Percentiles rank a stretch among this genome's conserved stretches.
Evolutionary conservation across 2,329 filamentous ascomycete genomes (phyloP).

Genomic region (Penicillium oxalicum): DNA sequence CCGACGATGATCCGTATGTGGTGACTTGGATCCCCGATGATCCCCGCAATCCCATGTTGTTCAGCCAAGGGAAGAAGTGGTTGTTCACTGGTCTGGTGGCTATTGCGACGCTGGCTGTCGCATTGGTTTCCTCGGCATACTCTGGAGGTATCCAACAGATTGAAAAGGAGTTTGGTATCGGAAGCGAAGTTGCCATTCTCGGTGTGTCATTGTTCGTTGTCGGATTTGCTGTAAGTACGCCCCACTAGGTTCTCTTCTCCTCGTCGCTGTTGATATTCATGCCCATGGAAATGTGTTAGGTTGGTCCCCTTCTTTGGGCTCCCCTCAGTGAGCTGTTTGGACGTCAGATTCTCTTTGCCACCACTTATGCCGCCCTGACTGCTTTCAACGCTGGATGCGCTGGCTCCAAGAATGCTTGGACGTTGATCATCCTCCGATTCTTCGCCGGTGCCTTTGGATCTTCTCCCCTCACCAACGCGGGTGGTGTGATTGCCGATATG

Average conservation of each 20-base stretch:
- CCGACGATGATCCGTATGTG: conserved; percentile 59
- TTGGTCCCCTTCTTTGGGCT: conserved; percentile 61
- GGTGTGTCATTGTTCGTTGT: conserved; percentile 61
- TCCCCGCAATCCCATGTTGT: conserved; percentile 60
- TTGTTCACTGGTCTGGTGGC: conserved; percentile 57
- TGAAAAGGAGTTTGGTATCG: conserved; percentile 49
- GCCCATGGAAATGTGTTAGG: conserved; percentile 25
- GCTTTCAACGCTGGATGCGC: conserved; percentile 56
- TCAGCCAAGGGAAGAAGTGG: conserved; percentile 57
- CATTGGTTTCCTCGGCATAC: conserved; percentile 61
- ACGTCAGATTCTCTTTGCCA: conserved; percentile 47
- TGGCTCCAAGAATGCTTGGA: conserved; percentile 51
- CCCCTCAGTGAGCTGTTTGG: conserved; percentile 61
- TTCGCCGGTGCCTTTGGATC: conserved; percentile 57
- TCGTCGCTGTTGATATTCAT: not conserved
- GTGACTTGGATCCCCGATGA: conserved; percentile 65
- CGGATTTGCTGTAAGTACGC: conserved; percentile 43
- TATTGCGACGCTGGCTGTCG: conserved; percentile 60
- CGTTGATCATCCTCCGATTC: conserved; percentile 59
- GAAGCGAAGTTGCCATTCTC: conserved; percentile 51
- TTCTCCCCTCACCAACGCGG: conserved; percentile 43
- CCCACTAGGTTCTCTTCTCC: not conserved
- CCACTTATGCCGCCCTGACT: conserved; percentile 52
- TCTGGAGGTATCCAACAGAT: conserved; percentile 36
- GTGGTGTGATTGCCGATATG: conserved; percentile 53